phyloP scores from a whole-genome alignment of 2,329 filamentous ascomycete genomes.

The Aspergillus proliferans region DNA sequence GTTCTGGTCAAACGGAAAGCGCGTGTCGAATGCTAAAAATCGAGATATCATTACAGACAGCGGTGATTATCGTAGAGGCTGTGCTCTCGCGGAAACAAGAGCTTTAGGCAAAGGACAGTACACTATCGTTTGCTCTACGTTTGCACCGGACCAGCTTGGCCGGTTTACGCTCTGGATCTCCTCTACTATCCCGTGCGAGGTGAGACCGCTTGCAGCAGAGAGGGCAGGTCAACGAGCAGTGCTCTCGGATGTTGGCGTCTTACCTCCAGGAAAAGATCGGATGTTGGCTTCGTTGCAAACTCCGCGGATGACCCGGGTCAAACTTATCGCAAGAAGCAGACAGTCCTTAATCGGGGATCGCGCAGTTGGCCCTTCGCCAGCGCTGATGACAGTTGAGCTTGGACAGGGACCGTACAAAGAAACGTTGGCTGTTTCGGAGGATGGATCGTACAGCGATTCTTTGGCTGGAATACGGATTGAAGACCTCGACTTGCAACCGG shows the following conservation, averaged over 20 bases:
- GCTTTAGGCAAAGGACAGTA: slow-evolving; percentile 66
- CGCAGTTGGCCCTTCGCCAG: slow-evolving; percentile 41
- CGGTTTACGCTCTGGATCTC: slow-evolving; percentile 71
- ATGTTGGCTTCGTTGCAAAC: slow-evolving; percentile 48
- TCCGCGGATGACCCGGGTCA: slow-evolving; percentile 56
- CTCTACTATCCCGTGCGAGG: slow-evolving; percentile 48
- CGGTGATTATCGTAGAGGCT: slow-evolving; percentile 80
- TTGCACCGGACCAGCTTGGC: slow-evolving; percentile 70
- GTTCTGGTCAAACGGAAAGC: slow-evolving; percentile 67
- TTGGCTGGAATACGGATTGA: slow-evolving; percentile 60
- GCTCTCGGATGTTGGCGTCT: slow-evolving; percentile 35
- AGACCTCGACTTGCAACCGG: slow-evolving; percentile 68
- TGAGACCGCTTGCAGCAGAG: slow-evolving; percentile 62
- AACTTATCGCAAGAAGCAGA: slow-evolving; percentile 48
- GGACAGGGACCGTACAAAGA: slow-evolving; percentile 64
- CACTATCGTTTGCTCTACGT: slow-evolving; percentile 85
- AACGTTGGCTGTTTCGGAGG: slow-evolving; percentile 60
- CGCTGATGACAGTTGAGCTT: slow-evolving; percentile 67
- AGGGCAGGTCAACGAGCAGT: slow-evolving; percentile 67
- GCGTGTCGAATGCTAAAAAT: slow-evolving; percentile 60
- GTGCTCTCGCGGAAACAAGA: slow-evolving; percentile 60
- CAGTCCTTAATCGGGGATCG: slow-evolving; percentile 36
- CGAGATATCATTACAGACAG: slow-evolving; percentile 77
- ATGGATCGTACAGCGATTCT: slow-evolving; percentile 68
- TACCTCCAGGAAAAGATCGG: slow-evolving; percentile 50